Percentiles rank a stretch among this genome's conserved stretches.
phyloP scores from a whole-genome alignment of 179 eudicot genomes.

The Heliamphora pulchella region DNA sequence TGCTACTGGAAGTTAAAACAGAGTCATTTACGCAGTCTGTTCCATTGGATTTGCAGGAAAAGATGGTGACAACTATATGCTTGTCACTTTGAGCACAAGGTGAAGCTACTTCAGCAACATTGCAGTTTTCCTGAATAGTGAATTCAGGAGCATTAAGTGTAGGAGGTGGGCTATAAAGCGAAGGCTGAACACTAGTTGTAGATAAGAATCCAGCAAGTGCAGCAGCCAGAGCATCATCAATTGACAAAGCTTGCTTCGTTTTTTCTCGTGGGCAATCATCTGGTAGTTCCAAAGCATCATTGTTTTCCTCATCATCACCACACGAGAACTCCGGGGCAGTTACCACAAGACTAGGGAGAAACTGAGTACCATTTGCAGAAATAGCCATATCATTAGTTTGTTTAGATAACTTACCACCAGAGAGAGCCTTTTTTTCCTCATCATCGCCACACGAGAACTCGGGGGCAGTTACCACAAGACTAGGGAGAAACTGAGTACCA shows the following conservation, averaged over 20 bases:
- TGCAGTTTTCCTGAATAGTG: conserved; percentile 14
- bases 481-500: conserved; percentile 37
- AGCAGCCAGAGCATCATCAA: conserved; percentile 84
- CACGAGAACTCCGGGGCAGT: conserved; percentile 68
- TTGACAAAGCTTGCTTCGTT: conserved; percentile 46
- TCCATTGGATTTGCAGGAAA: conserved; percentile 16
- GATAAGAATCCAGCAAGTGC: conserved; percentile 73
- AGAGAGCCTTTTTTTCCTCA: conserved; percentile 34
- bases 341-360: conserved; percentile 50
- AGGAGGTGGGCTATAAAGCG: conserved; percentile 19
- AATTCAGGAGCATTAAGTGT: conserved; percentile 24
- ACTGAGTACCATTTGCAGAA: conserved; percentile 23
- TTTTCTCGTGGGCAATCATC: conserved; percentile 28
- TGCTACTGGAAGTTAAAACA: conserved; percentile 18
- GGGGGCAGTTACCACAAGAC: conserved; percentile 67
- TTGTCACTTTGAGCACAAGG: conserved; percentile 21
- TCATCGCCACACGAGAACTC: conserved; percentile 59
- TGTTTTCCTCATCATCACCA: conserved; percentile 57
- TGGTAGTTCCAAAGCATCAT: conserved; percentile 28
- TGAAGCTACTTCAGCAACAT: conserved; percentile 13
- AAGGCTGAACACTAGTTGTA: conserved; percentile 26
- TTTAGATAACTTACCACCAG: no score
- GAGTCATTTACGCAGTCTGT: conserved; percentile 9
- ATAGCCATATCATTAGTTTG: no score
- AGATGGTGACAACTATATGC: conserved; percentile 18